Conservation (phyloP, 306 rosid species). For the Trifolium repens region DNA sequence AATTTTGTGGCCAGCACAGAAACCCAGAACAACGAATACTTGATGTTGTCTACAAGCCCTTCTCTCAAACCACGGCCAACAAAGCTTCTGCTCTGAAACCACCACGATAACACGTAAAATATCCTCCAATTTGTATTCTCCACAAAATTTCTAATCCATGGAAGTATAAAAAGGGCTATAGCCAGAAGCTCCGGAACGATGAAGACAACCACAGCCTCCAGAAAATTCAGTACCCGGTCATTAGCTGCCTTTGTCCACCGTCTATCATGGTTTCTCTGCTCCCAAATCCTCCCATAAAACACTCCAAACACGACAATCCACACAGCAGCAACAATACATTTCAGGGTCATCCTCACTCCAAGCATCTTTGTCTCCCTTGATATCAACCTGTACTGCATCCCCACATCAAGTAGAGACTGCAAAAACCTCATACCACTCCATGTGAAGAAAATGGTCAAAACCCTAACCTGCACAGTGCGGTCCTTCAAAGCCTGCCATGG, state of each 20-base stretch:
- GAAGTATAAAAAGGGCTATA: conserved; percentile 67
- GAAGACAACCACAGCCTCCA: conserved; percentile 64
- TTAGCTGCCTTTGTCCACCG: conserved; percentile 71
- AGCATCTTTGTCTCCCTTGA: conserved; percentile 79
- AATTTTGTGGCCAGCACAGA: conserved; percentile 81
- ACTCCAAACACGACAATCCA: conserved; percentile 80
- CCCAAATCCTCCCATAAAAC: conserved; percentile 79
- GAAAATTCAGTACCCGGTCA: conserved; percentile 61
- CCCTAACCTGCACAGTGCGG: conserved; percentile 65
- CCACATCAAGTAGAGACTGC: conserved; percentile 77
- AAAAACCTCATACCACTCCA: conserved; percentile 87
- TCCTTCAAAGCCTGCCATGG: conserved; percentile 74
- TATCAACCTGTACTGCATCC: conserved; percentile 81
- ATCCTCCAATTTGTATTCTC: conserved; percentile 88
- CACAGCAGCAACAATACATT: conserved; percentile 67
- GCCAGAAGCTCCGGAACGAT: conserved; percentile 84
- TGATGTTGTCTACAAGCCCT: conserved; percentile 81
- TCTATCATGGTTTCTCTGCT: conserved; percentile 64
- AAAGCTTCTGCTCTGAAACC: conserved; percentile 89
- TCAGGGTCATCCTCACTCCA: conserved; percentile 83
- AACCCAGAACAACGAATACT: conserved; percentile 83
- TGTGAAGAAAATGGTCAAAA: conserved; percentile 74
- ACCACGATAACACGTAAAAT: conserved; percentile 83
- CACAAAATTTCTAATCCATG: conserved; percentile 88
- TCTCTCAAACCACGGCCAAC: conserved; percentile 98